These are phyloP conservation scores for Saccharomyces hybrid DNA, from an alignment of 1,139 yeast genomes.

Conservation along the genomic window DNA sequence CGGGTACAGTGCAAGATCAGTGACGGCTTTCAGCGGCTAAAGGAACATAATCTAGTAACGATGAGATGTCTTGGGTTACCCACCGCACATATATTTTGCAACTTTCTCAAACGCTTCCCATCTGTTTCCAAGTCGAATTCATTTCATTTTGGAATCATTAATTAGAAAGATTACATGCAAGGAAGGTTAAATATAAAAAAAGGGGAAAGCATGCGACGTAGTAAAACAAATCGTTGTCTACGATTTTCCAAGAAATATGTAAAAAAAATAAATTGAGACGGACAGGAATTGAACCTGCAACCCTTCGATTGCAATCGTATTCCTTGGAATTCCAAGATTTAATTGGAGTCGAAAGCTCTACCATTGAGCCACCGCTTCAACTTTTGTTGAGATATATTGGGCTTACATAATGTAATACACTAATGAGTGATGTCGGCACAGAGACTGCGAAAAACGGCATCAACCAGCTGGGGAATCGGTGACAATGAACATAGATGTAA, in stretches of 20 bases:
- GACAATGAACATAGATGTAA: not conserved
- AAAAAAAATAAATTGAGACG: slow-evolving; percentile 43
- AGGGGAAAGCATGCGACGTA: not conserved
- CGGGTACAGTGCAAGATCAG: not conserved
- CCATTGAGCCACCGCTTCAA: slow-evolving; percentile 89
- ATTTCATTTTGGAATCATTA: not conserved
- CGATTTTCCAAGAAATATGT: not conserved
- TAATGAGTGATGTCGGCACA: too few species aligned
- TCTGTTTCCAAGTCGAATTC: not conserved
- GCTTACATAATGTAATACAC: too few species aligned
- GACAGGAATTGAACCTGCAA: slow-evolving; percentile 75
- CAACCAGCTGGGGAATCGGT: not conserved
- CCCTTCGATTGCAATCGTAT: slow-evolving; percentile 49
- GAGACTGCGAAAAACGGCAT: too few species aligned
- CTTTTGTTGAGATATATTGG: slow-evolving; percentile 1
- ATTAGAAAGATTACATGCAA: not conserved
- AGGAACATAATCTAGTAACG: not conserved
- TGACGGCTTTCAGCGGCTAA: not conserved
- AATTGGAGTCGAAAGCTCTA: slow-evolving; percentile 85
- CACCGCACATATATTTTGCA: not conserved
- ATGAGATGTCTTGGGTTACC: not conserved
- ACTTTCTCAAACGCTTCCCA: not conserved
- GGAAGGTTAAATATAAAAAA: not conserved
- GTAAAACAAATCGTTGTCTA: not conserved
- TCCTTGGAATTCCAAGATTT: slow-evolving; percentile 29